phyloP scores from a whole-genome alignment of 1,284 basidiomycete species.

The Prillingera fragicola region DNA sequence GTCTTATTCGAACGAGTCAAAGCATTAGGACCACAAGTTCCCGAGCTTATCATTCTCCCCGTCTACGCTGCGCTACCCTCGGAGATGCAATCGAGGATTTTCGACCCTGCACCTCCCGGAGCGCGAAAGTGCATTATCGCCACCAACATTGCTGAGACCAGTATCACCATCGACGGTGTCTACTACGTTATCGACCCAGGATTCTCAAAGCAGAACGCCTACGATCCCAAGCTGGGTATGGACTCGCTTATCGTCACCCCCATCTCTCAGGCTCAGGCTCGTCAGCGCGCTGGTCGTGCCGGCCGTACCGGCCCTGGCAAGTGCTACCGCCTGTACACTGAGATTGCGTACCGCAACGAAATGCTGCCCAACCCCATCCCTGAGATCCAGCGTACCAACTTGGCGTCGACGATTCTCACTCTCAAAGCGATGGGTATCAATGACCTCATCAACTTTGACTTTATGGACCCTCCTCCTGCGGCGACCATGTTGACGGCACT shows the following conservation, averaged over 20 bases:
- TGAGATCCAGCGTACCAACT: constrained; percentile 93
- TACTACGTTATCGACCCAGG: constrained; percentile 99
- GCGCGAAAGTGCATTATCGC: constrained; percentile 96
- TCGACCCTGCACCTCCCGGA: constrained; percentile 94
- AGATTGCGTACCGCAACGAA: constrained; percentile 95
- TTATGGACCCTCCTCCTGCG: constrained; percentile 97
- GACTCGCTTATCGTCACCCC: constrained; percentile 98
- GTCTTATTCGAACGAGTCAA: constrained; percentile 98
- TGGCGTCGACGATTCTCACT: constrained; percentile 87
- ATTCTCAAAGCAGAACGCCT: constrained; percentile 98
- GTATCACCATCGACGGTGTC: constrained; percentile 95
- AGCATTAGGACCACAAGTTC: constrained; percentile 91
- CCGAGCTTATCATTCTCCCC: constrained; percentile 91
- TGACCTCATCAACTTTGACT: constrained; percentile 95
- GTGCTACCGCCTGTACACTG: constrained; percentile 96
- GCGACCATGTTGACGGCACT: constrained; percentile 86
- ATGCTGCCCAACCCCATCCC: constrained; percentile 98
- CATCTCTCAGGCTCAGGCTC: constrained; percentile 96
- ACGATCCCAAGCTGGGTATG: constrained; percentile 96
- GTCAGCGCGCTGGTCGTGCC: constrained; percentile 90
- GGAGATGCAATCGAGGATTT: constrained; percentile 94
- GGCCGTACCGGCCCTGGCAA: constrained; percentile 97
- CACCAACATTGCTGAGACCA: constrained; percentile 98
- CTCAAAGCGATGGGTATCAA: constrained; percentile 99
- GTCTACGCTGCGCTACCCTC: constrained; percentile 97